Evolutionary conservation across 768 basidiomycete species (phyloP).

Genomic region (Gyrodon lividus): DNA sequence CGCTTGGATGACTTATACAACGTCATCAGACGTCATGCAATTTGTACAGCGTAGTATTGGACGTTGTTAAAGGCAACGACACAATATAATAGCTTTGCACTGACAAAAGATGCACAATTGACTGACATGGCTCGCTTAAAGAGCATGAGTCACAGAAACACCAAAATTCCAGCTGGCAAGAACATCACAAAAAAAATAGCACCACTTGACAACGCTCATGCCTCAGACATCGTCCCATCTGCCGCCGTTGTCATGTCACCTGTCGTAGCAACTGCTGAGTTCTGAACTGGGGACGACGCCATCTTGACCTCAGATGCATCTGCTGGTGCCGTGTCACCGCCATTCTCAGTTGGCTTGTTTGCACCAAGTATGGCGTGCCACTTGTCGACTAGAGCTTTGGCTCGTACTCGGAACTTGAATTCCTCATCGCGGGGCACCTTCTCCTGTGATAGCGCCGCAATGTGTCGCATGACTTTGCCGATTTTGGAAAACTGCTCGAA

Average conservation of each 20-base stretch:
- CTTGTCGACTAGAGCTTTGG: slow-evolving; percentile 45
- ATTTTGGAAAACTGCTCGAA: slow-evolving; percentile 44
- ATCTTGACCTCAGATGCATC: slow-evolving; percentile 24
- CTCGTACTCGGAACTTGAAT: slow-evolving; percentile 51
- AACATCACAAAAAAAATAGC: slow-evolving; percentile 10
- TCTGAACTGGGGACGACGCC: slow-evolving; percentile 24
- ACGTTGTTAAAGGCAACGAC: slow-evolving; percentile 12
- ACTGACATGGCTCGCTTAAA: slow-evolving; percentile 11
- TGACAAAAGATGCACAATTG: slow-evolving; percentile 23
- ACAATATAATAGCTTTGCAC: slow-evolving; percentile 13
- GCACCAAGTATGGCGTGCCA: slow-evolving; percentile 41
- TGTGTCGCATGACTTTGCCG: slow-evolving; percentile 62
- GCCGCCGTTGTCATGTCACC: slow-evolving; percentile 32
- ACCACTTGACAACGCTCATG: slow-evolving; percentile 18
- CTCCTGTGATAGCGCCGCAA: slow-evolving; percentile 41
- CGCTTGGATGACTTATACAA: too few relatives aligned
- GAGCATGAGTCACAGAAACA: slow-evolving; percentile 9
- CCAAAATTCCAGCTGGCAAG: slow-evolving; percentile 13
- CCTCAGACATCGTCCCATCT: slow-evolving; percentile 45
- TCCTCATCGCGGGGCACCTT: slow-evolving; percentile 52
- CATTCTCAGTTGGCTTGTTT: slow-evolving; percentile 33
- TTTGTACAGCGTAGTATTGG: slow-evolving; percentile 28
- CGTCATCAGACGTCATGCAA: too few relatives aligned
- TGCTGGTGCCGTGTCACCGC: slow-evolving; percentile 22
- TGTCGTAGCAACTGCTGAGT: too few relatives aligned